A percentile compares a stretch with the other conserved stretches of the same genome.
Conservation (phyloP, 352 stramenopile species). For the Globisporangium canariense region DNA sequence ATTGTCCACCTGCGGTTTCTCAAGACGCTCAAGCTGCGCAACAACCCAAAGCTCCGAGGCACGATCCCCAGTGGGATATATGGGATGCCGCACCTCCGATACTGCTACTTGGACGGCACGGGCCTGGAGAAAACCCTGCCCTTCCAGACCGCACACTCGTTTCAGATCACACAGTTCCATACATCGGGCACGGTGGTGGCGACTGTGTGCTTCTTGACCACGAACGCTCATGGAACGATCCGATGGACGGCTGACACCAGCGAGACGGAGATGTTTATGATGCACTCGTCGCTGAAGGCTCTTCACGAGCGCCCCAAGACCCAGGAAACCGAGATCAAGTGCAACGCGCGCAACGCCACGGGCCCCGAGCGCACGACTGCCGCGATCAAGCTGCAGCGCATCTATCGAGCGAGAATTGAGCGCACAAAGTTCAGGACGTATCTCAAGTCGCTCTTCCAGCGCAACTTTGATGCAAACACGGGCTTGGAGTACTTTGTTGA, state of each 20-base stretch:
- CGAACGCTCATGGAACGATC: constrained; percentile 18
- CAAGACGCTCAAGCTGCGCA: constrained; percentile 49
- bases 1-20: constrained; percentile 44
- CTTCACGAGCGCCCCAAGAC: constrained; percentile 25
- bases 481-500: constrained; percentile 63
- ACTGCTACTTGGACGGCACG: constrained; percentile 67
- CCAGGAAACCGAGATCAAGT: constrained; percentile 21
- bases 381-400: constrained; percentile 63
- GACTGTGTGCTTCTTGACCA: constrained; percentile 46
- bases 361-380: constrained; percentile 55
- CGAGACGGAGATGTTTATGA: constrained; percentile 51
- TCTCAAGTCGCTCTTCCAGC: constrained; percentile 54
- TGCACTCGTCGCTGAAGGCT: constrained; percentile 46
- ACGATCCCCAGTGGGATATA: constrained; percentile 28
- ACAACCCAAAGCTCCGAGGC: constrained; percentile 45
- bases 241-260: constrained; percentile 55
- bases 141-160: constrained; percentile 39
- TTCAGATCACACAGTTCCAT: constrained; percentile 61
- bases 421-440: constrained; percentile 57
- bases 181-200: constrained; percentile 23
- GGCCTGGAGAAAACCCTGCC: constrained; percentile 40
- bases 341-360: constrained; percentile 54
- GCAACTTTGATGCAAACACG: constrained; percentile 37
- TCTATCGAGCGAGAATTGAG: constrained; percentile 63
- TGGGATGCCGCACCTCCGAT: constrained; percentile 43